phyloP scores from a whole-genome alignment of 164 flowering plant genomes.

The Piper betle region DNA sequence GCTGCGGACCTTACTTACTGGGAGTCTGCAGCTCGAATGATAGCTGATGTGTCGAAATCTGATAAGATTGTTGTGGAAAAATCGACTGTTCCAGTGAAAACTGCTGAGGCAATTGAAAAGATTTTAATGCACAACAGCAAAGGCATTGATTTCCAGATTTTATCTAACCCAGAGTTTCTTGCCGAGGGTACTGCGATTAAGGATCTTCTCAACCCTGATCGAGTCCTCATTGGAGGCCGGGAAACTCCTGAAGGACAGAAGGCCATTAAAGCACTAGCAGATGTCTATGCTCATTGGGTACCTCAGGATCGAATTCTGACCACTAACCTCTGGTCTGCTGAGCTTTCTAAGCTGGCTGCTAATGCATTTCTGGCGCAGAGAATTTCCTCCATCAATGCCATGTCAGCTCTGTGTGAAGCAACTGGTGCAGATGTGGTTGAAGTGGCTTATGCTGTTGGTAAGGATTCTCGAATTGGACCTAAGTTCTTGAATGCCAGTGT shows the following conservation, averaged over 20 bases:
- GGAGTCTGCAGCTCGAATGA: slow-evolving; percentile 96
- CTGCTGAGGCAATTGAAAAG: slow-evolving; percentile 91
- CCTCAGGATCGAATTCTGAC: slow-evolving; percentile 10
- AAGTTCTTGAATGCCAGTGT: too few relatives aligned
- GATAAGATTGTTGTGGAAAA: slow-evolving; percentile 89
- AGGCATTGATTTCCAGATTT: slow-evolving; percentile 70
- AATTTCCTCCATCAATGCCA: too few relatives aligned
- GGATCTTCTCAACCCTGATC: slow-evolving; percentile 67
- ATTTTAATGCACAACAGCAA: slow-evolving; percentile 81
- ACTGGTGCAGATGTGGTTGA: slow-evolving; percentile 14
- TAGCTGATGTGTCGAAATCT: slow-evolving; percentile 82
- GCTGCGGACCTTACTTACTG: slow-evolving; percentile 91
- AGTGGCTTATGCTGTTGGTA: slow-evolving; percentile 16
- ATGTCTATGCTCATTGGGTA: slow-evolving; percentile 25
- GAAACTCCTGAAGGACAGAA: slow-evolving; percentile 79
- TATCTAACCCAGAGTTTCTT: slow-evolving; percentile 84
- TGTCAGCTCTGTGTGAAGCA: too few relatives aligned
- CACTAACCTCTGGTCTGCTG: slow-evolving; percentile 18
- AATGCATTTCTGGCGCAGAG: slow-evolving; percentile 13
- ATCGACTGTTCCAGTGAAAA: slow-evolving; percentile 86
- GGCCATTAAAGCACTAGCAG: slow-evolving; percentile 57
- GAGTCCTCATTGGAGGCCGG: slow-evolving; percentile 89
- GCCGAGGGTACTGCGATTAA: slow-evolving; percentile 91
- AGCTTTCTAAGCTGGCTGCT: slow-evolving; percentile 18
- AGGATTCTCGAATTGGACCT: slow-evolving; percentile 14